phyloP scores from a whole-genome alignment of 176 grass and related monocot species.

The Carex pumila region DNA sequence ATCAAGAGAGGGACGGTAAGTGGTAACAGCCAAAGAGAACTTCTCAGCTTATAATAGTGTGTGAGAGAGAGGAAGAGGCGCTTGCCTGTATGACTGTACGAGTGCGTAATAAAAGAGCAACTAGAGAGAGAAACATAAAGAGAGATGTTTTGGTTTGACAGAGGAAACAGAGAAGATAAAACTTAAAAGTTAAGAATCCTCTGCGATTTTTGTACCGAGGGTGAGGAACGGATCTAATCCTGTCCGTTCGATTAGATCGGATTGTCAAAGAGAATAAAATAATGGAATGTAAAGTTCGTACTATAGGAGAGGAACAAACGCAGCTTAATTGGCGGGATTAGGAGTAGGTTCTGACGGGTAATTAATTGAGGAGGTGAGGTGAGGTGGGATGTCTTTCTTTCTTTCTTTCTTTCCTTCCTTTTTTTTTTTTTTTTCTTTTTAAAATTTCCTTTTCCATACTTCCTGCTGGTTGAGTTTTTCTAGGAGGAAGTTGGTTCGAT shows the following conservation, averaged over 20 bases:
- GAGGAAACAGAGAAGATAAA: not conserved
- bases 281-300: not conserved
- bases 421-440: not conserved
- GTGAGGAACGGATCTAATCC: not conserved
- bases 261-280: not conserved
- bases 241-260: not conserved
- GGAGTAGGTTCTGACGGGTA: constrained; percentile 14
- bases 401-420: not conserved
- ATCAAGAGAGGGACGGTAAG: not conserved
- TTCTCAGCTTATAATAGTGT: constrained; percentile 1
- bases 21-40: constrained; percentile 18
- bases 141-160: not conserved
- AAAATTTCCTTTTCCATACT: not conserved
- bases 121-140: not conserved
- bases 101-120: constrained; percentile 17
- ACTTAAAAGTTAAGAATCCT: not conserved
- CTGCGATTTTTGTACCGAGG: not conserved
- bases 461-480: constrained; percentile 6
- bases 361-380: constrained; percentile 13
- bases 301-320: not conserved
- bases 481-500: constrained; percentile 6
- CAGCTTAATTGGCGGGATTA: not conserved
- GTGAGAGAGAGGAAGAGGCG: not conserved
- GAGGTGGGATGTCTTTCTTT: not conserved
- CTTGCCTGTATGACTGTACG: not conserved